A percentile compares a stretch with the other conserved stretches of the same genome.
Conservation (phyloP, 768 basidiomycete species). For the Cytidiella melzeri region DNA sequence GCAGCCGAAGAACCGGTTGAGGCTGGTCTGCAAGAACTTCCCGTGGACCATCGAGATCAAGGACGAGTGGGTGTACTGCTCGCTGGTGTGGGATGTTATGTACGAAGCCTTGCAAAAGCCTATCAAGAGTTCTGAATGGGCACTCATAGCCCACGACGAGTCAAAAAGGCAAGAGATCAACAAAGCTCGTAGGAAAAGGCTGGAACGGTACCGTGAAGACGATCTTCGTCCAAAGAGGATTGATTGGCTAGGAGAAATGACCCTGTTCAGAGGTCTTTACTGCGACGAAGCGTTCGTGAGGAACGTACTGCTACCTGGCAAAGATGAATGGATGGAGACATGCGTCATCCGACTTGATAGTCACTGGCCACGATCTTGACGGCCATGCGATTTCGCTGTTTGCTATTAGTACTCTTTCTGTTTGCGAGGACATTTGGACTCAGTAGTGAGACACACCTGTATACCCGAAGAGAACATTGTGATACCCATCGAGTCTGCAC, state of each 20-base stretch:
- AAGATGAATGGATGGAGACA: constrained; percentile 39
- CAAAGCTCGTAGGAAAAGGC: constrained; percentile 44
- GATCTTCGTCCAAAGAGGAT: constrained; percentile 43
- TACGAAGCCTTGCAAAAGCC: constrained; percentile 43
- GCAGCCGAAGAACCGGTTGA: constrained; percentile 29
- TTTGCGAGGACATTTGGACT: too few relatives aligned
- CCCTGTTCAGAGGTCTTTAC: constrained; percentile 58
- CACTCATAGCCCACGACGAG: constrained; percentile 40
- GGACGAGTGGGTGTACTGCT: constrained; percentile 38
- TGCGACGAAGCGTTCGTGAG: constrained; percentile 52
- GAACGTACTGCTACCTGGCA: constrained; percentile 42
- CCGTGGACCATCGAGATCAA: constrained; percentile 62
- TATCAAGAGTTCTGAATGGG: constrained; percentile 66
- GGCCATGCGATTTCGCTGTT: too few relatives aligned
- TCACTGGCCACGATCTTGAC: constrained; percentile 11
- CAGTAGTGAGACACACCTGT: too few relatives aligned
- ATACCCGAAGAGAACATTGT: too few relatives aligned
- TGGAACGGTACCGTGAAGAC: constrained; percentile 26
- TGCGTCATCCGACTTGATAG: constrained; percentile 51
- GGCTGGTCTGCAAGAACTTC: constrained; percentile 54
- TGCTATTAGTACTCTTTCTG: too few relatives aligned
- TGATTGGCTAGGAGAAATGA: constrained; percentile 56
- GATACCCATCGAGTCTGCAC: too few relatives aligned
- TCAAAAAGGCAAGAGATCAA: constrained; percentile 39
- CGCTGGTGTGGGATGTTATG: constrained; percentile 50